Evolutionary conservation across 2,329 filamentous ascomycete genomes (phyloP).

Genomic region (Waltergamsia citrina): DNA sequence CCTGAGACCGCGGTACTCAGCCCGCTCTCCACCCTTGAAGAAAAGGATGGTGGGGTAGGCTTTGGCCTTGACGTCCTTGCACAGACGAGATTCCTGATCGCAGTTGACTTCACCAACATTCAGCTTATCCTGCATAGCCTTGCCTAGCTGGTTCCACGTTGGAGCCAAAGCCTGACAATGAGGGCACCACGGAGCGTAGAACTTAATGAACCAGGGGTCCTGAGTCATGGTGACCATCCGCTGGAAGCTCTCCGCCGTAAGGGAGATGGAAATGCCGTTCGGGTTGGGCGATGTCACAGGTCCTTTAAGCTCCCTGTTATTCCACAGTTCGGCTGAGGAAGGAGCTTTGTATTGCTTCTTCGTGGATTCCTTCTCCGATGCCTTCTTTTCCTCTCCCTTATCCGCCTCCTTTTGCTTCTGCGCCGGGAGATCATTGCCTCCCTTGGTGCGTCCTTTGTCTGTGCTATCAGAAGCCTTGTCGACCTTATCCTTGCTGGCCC

Average conservation of each 20-base stretch:
- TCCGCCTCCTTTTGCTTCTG: neutral
- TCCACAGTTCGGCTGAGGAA: constrained; percentile 8
- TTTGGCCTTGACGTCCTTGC: constrained; percentile 75
- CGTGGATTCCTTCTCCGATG: neutral
- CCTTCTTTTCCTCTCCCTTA: constrained; percentile 4
- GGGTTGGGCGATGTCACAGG: constrained; percentile 51
- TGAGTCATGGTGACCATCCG: constrained; percentile 74
- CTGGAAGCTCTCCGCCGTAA: constrained; percentile 82
- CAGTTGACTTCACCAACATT: constrained; percentile 97
- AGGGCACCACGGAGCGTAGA: constrained; percentile 94
- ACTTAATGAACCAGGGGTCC: constrained; percentile 97
- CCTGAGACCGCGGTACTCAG: constrained; percentile 87
- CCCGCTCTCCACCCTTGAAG: constrained; percentile 83
- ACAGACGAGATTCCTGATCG: constrained; percentile 75
- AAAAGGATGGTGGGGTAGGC: constrained; percentile 87
- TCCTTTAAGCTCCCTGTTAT: constrained; percentile 6
- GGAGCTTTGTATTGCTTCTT: constrained; percentile 3
- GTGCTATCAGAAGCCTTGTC: neutral
- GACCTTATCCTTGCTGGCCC: neutral
- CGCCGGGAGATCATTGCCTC: too few relatives aligned
- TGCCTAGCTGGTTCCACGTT: constrained; percentile 80
- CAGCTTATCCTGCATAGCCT: constrained; percentile 80
- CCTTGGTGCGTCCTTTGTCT: too few relatives aligned
- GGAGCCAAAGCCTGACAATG: constrained; percentile 92
- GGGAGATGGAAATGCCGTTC: constrained; percentile 61